Conservation (phyloP, 805 yeast species). For the Sugiyamaella smithiae region DNA sequence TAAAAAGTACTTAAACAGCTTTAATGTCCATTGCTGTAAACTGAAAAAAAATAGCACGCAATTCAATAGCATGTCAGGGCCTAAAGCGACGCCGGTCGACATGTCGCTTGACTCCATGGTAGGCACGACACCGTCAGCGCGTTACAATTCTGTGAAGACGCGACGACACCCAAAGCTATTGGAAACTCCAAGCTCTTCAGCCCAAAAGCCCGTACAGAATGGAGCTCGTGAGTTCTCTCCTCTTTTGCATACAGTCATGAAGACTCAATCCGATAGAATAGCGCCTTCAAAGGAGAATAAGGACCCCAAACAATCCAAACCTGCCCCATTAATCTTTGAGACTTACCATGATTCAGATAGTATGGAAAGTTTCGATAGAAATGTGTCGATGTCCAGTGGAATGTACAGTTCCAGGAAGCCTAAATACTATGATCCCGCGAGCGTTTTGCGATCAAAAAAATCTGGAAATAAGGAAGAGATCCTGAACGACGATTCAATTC, state of each 20-base stretch:
- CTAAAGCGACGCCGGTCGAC: neutral
- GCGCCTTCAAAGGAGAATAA: neutral
- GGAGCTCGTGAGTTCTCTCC: constrained; percentile 21
- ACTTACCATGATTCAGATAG: constrained; percentile 13
- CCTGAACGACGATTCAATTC: constrained; percentile 16
- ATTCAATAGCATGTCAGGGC: neutral
- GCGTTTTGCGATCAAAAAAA: constrained; percentile 1
- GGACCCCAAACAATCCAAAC: constrained; percentile 5
- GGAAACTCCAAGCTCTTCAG: constrained; percentile 13
- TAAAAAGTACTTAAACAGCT: too few species aligned
- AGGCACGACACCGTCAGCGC: constrained; percentile 4
- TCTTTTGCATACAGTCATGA: constrained; percentile 18
- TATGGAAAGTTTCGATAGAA: constrained; percentile 16
- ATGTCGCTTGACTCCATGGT: constrained; percentile 2
- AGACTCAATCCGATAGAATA: neutral
- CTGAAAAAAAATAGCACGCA: too few species aligned
- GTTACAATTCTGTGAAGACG: constrained; percentile 2
- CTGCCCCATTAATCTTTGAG: constrained; percentile 14
- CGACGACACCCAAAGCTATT: constrained; percentile 10
- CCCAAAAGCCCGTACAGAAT: neutral
- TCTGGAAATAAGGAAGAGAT: constrained; percentile 12
- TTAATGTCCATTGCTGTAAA: too few species aligned
- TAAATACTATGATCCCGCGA: constrained; percentile 1
- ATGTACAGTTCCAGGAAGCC: neutral
- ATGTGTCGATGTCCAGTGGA: neutral